Evolutionary conservation across 805 yeast genomes (phyloP).

Genomic region (Priceomyces castillae): DNA sequence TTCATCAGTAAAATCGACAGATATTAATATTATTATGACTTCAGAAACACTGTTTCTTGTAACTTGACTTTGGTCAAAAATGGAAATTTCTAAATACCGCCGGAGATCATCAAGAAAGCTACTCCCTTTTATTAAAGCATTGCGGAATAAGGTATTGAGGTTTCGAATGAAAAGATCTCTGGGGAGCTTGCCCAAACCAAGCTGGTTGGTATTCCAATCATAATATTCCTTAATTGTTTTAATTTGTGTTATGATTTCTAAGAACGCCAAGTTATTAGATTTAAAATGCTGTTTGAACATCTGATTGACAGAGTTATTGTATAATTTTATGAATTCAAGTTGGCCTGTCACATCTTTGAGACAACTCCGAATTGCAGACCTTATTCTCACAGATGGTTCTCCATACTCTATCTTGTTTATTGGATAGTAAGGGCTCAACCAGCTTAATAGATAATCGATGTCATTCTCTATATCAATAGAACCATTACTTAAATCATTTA

Average conservation of each 20-base stretch:
- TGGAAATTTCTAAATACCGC: constrained; percentile 6
- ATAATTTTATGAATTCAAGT: constrained; percentile 30
- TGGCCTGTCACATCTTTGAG: constrained; percentile 33
- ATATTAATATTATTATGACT: constrained; percentile 14
- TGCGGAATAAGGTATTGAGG: constrained; percentile 26
- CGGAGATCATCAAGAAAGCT: constrained; percentile 6
- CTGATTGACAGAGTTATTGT: constrained; percentile 28
- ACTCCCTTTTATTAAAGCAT: constrained; percentile 12
- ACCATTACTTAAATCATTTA: constrained; percentile 12
- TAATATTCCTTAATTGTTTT: constrained; percentile 22
- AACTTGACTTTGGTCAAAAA: constrained; percentile 1
- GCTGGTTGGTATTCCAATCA: constrained; percentile 17
- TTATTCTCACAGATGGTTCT: constrained; percentile 34
- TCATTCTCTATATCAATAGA: constrained; percentile 33
- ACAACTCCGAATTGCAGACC: constrained; percentile 36
- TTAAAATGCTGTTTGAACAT: constrained; percentile 13
- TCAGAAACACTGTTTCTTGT: constrained; percentile 13
- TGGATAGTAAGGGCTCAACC: constrained; percentile 32
- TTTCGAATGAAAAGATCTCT: constrained; percentile 25
- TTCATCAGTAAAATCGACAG: constrained; percentile 20
- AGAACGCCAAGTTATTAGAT: constrained; percentile 1
- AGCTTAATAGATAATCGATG: constrained; percentile 28
- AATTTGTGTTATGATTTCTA: constrained; percentile 12
- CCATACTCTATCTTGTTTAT: constrained; percentile 3
- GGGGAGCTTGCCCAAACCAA: constrained; percentile 22